Base-by-base conservation (phyloP, 805 yeast species). In the Metschnikowia lachancei region DNA sequence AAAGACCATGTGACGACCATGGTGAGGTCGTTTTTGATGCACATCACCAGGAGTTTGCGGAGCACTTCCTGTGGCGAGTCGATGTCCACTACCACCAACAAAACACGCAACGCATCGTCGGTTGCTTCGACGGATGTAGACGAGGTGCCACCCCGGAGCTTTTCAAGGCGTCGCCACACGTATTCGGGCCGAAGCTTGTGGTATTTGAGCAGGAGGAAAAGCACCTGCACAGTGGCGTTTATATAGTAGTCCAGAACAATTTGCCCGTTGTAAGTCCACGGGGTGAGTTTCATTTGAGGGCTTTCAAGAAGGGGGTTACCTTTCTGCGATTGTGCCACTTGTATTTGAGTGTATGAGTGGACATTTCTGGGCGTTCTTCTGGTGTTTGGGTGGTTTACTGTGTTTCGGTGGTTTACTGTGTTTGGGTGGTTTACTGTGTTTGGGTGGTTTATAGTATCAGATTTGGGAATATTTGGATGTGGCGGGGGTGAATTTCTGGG, bases 111-210 rank as follows among this genome's bases (percentile, higher is more conserved):
- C 8, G 74, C 69, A 29, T 69, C 65, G 55, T 69, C 75, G 49
- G 48, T 44, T 54, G 65, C 37, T 64, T 70, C 62, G 31, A 51
- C 54, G 11, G 52, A 38, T 10, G 51, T 43, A 5, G 59, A 39
- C 1, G 68, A 55, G 13, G 47, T 37, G 3, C 75, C 74, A 34
- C 67, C 66, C 47, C 68, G 67, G 30, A 70, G 53, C 43, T 83
- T 72, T 45, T 69, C 71, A 24, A 70, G 54, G 49, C 85, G 70
- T 50, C 78, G 78, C 64, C 78, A 76, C 3, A 87, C 74, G 55
- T 87, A 86, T 54, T 85, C 92, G 0, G 91, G 89, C 53, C 83
- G 85, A 33, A 87, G 66, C 61, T 85, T 85, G 59, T 85, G 89
- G 60, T 86, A 87, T 42, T 83, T 82, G 39, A 87, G 62, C 1